These are phyloP conservation scores for Apiospora phragmitis DNA, from an alignment of 2,329 filamentous ascomycete species.

Conservation along the genomic window DNA sequence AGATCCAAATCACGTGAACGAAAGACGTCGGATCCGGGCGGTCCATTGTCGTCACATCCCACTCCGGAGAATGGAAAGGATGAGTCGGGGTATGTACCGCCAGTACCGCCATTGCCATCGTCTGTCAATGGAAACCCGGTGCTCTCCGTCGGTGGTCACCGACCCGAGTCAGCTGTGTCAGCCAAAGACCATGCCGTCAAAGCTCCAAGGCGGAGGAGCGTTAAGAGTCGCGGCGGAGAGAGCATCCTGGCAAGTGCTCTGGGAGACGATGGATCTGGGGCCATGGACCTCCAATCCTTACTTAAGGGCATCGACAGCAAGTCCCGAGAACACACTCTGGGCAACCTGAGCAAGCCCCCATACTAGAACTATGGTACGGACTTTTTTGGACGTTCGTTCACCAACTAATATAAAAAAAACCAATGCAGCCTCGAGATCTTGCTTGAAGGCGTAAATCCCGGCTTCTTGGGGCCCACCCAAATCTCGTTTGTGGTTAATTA, in stretches of 20 bases:
- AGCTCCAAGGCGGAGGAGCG: conserved; percentile 23
- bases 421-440: conserved; percentile 1
- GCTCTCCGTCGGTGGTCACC: conserved; percentile 22
- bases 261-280: conserved; percentile 21
- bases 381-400: neutral
- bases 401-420: neutral
- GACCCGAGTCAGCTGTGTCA: conserved; percentile 28
- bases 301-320: conserved; percentile 36
- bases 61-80: conserved; percentile 30
- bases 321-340: conserved; percentile 31
- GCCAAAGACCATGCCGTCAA: conserved; percentile 38
- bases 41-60: conserved; percentile 30
- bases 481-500: conserved; percentile 8
- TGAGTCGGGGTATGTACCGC: conserved; percentile 46
- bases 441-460: neutral
- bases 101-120: conserved; percentile 55
- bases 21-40: conserved; percentile 27
- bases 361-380: conserved; percentile 21
- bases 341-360: conserved; percentile 33
- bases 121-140: conserved; percentile 26
- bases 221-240: conserved; percentile 32
- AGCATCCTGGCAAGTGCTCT: conserved; percentile 24
- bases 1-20: conserved; percentile 32
- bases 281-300: conserved; percentile 33
- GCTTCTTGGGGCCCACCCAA: neutral